phyloP scores from a whole-genome alignment of 495 filamentous ascomycete species.

The Penicillium nucicola region DNA sequence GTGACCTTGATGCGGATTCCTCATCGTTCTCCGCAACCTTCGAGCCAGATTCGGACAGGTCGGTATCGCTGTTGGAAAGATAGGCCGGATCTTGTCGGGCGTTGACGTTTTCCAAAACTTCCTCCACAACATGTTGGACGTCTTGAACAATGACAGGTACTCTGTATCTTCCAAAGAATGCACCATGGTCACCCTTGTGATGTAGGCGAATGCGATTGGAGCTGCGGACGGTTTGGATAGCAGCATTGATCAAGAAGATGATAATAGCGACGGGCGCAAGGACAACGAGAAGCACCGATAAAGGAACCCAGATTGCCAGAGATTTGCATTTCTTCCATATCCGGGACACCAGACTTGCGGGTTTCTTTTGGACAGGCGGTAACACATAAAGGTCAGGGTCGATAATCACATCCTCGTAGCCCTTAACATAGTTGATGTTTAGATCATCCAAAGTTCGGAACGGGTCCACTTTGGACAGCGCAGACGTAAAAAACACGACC shows the following conservation, averaged over 20 bases:
- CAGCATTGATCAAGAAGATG: conserved; percentile 71
- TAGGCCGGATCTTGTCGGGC: conserved; percentile 60
- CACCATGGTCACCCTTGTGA: conserved; percentile 63
- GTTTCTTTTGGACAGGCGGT: conserved; percentile 31
- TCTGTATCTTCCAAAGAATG: conserved; percentile 63
- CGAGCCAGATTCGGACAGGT: conserved; percentile 6
- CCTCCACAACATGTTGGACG: conserved; percentile 68
- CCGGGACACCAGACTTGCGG: conserved; percentile 28
- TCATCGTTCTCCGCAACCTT: not conserved
- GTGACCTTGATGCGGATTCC: not conserved
- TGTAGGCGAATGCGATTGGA: conserved; percentile 70
- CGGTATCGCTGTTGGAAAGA: conserved; percentile 43
- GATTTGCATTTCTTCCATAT: conserved; percentile 25
- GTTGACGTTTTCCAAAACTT: conserved; percentile 68
- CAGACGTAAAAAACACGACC: conserved; percentile 78
- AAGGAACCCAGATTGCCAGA: conserved; percentile 45
- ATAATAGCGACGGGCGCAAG: conserved; percentile 66
- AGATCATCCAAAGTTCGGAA: conserved; percentile 62
- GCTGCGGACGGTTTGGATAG: conserved; percentile 70
- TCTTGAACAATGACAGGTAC: conserved; percentile 73
- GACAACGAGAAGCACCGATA: conserved; percentile 58
- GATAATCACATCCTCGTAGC: conserved; percentile 74
- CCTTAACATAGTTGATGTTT: conserved; percentile 66
- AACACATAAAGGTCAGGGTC: conserved; percentile 63
- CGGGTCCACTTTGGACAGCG: conserved; percentile 70